A percentile compares a stretch with the other conserved stretches of the same genome.
Evolutionary conservation across 768 basidiomycete genomes (phyloP).

Genomic region (Lactarius sp.): DNA sequence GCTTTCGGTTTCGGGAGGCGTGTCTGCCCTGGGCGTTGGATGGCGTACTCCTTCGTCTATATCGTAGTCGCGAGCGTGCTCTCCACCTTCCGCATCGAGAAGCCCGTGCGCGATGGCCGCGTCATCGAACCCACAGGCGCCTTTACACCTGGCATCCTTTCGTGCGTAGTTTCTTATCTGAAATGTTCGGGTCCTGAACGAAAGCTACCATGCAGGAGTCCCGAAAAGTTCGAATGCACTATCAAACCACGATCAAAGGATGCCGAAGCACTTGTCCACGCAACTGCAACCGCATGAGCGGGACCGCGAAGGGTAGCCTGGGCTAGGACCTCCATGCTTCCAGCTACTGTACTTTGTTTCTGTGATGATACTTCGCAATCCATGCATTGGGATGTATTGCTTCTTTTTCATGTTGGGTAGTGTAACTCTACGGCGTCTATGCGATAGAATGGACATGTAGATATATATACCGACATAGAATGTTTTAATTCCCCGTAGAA

Average conservation of each 20-base stretch:
- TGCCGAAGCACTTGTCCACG: conserved; percentile 19
- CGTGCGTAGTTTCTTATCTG: conserved; percentile 9
- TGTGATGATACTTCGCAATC: background rate
- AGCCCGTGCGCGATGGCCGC: conserved; percentile 21
- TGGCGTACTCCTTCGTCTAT: conserved; percentile 25
- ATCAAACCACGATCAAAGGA: conserved; percentile 23
- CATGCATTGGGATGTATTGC: background rate
- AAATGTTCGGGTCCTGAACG: background rate
- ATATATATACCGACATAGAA: background rate
- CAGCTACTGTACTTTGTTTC: background rate
- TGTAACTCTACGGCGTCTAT: background rate
- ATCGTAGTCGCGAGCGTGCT: conserved; percentile 25
- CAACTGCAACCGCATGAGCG: conserved; percentile 13
- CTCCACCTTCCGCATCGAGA: conserved; percentile 22
- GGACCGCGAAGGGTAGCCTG: background rate
- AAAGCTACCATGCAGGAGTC: conserved; percentile 8
- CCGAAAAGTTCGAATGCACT: conserved; percentile 23
- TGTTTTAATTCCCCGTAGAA: too few relatives aligned
- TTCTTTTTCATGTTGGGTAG: background rate
- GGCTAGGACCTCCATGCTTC: background rate
- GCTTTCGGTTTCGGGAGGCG: conserved; percentile 28
- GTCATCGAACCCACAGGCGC: conserved; percentile 23
- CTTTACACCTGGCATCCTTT: conserved; percentile 23
- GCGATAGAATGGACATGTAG: background rate
- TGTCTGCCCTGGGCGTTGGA: conserved; percentile 27